Percentiles rank a stretch among this genome's conserved stretches.
Evolutionary conservation across 2,329 filamentous ascomycete species (phyloP).

Genomic region (Macrophomina tecta): DNA sequence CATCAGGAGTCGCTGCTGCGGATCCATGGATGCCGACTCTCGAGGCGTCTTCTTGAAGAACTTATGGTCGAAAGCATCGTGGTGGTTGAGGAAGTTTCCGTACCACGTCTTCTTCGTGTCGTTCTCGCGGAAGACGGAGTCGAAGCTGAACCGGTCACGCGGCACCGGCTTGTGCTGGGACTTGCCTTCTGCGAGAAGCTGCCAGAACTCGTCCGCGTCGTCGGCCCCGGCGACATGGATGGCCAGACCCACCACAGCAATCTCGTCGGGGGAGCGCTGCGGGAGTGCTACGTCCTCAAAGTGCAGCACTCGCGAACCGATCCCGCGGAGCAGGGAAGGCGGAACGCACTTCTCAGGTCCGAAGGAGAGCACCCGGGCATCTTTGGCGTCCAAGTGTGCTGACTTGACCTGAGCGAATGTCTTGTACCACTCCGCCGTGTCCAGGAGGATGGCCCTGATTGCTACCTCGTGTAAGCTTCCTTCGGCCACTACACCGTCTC

Average conservation of each 20-base stretch:
- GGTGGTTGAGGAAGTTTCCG: conserved; percentile 27
- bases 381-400: too few relatives aligned
- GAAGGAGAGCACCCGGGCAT: not conserved
- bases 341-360: not conserved
- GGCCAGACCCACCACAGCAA: not conserved
- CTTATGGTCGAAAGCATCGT: conserved; percentile 15
- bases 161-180: conserved; percentile 2
- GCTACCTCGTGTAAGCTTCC: not conserved
- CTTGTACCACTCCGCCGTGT: not conserved
- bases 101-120: conserved; percentile 5
- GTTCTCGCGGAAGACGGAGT: not conserved
- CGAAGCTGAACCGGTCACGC: not conserved
- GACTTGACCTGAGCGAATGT: not conserved
- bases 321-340: not conserved
- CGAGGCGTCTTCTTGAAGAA: conserved; percentile 22
- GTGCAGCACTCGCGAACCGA: not conserved
- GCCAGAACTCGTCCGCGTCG: conserved; percentile 4
- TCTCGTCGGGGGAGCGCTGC: conserved; percentile 12
- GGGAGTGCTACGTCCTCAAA: not conserved
- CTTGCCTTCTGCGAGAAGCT: not conserved
- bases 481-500: not conserved
- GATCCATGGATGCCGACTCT: not conserved
- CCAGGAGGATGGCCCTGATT: not conserved
- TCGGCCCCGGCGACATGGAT: not conserved
- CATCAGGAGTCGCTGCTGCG: conserved; percentile 19